Conservation (phyloP, 805 yeast species). For the Maudiozyma pseudohumilis region DNA sequence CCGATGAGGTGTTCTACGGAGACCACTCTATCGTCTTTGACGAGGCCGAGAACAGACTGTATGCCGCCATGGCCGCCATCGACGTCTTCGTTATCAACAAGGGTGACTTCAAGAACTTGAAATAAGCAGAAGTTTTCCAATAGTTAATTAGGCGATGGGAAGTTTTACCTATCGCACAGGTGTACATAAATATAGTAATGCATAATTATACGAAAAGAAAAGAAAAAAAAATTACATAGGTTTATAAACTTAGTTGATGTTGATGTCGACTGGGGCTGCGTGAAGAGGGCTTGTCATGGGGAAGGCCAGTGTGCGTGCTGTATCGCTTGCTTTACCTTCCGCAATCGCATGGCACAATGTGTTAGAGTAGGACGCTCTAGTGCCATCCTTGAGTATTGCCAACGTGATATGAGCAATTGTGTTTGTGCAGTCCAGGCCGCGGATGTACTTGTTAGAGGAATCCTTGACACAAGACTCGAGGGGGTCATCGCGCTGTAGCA, state of each 20-base stretch:
- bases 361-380: conserved; percentile 48
- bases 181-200: too few species aligned
- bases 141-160: too few species aligned
- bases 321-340: conserved; percentile 1
- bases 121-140: conserved; percentile 10
- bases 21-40: conserved; percentile 78
- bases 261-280: neutral
- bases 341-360: conserved; percentile 20
- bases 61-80: conserved; percentile 90
- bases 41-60: conserved; percentile 93
- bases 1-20: conserved; percentile 85
- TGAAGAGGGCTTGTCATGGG: neutral
- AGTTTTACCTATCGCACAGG: too few species aligned
- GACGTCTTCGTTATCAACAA: conserved; percentile 84
- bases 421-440: conserved; percentile 31
- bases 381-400: conserved; percentile 41
- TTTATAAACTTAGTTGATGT: neutral
- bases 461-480: conserved; percentile 9
- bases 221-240: too few species aligned
- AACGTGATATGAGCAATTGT: conserved; percentile 60
- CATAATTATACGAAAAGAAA: too few species aligned
- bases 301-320: too few species aligned
- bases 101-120: conserved; percentile 40
- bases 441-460: conserved; percentile 7
- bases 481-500: conserved; percentile 9